These are phyloP conservation scores for Gossypium australe DNA, from an alignment of 345 rosid genomes.

Conservation along the genomic window DNA sequence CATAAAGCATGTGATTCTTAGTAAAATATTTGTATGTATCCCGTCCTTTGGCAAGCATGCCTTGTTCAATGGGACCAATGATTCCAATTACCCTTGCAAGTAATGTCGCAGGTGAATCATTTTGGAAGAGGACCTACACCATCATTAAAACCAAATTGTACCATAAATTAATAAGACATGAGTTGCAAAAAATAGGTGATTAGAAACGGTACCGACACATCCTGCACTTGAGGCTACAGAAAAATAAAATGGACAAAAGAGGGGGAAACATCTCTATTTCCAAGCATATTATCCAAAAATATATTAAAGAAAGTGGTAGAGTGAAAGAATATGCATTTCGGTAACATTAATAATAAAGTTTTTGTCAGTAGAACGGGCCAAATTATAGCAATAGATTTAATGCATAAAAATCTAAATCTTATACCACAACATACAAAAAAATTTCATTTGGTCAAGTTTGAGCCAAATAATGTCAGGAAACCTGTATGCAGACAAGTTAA, in stretches of 20 bases:
- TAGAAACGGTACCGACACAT: background rate
- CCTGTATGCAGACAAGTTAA: background rate
- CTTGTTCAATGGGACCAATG: conserved; percentile 65
- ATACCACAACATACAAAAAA: background rate
- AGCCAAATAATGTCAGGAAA: background rate
- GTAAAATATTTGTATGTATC: conserved; percentile 92
- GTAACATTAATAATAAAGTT: background rate
- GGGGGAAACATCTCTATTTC: background rate
- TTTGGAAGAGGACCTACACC: conserved; percentile 93
- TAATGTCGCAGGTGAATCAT: conserved; percentile 94
- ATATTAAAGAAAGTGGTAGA: background rate
- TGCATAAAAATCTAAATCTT: background rate
- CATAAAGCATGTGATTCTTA: conserved; percentile 90
- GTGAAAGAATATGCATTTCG: background rate
- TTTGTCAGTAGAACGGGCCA: background rate
- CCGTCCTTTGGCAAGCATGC: conserved; percentile 86
- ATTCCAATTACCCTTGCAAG: conserved; percentile 92
- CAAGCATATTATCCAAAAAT: background rate
- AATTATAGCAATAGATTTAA: background rate
- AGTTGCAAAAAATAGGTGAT: background rate
- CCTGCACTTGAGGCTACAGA: background rate
- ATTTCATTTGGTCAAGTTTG: background rate
- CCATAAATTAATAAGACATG: background rate
- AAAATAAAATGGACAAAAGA: background rate
- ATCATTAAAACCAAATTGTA: conserved; percentile 5